phyloP scores from a whole-genome alignment of 345 rosid genomes.

The Ceriops decandra region DNA sequence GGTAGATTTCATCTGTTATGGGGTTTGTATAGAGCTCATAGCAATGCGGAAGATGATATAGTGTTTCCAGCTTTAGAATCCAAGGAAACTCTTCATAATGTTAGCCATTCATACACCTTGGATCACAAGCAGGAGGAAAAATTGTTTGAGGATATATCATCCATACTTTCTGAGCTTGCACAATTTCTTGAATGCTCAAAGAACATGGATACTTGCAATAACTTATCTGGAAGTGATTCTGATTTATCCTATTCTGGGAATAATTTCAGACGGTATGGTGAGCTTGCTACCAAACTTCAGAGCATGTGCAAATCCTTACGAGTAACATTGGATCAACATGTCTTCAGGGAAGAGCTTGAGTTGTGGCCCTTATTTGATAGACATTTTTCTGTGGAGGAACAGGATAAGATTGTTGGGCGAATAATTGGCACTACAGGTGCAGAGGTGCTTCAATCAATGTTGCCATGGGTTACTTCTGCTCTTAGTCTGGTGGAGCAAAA shows the following conservation, averaged over 20 bases:
- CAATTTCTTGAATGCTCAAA: conserved; percentile 36
- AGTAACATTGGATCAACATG: conserved; percentile 61
- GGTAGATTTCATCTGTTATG: conserved; percentile 58
- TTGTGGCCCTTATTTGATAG: conserved; percentile 61
- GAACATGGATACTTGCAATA: conserved; percentile 12
- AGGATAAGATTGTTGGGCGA: conserved; percentile 55
- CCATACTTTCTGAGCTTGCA: conserved; percentile 45
- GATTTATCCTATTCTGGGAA: conserved; percentile 21
- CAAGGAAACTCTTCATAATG: conserved; percentile 57
- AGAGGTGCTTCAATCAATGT: conserved; percentile 62
- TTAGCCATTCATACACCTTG: conserved; percentile 58
- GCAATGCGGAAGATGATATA: conserved; percentile 66
- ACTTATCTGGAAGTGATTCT: conserved; percentile 11
- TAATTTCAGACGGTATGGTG: conserved; percentile 31
- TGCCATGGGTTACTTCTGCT: conserved; percentile 65
- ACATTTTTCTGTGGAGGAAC: conserved; percentile 61
- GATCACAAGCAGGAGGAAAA: conserved; percentile 63
- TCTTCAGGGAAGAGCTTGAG: conserved; percentile 55
- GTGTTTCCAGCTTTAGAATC: conserved; percentile 63
- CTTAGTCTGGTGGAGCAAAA: conserved; percentile 61
- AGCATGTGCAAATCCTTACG: conserved; percentile 61
- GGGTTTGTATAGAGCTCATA: conserved; percentile 61
- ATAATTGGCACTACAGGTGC: conserved; percentile 65
- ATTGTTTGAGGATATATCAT: conserved; percentile 53
- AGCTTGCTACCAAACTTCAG: conserved; percentile 55